A percentile compares a stretch with the other conserved stretches of the same genome.
phyloP scores from a whole-genome alignment of 805 yeast species.

The Nakazawaea ernobii region DNA sequence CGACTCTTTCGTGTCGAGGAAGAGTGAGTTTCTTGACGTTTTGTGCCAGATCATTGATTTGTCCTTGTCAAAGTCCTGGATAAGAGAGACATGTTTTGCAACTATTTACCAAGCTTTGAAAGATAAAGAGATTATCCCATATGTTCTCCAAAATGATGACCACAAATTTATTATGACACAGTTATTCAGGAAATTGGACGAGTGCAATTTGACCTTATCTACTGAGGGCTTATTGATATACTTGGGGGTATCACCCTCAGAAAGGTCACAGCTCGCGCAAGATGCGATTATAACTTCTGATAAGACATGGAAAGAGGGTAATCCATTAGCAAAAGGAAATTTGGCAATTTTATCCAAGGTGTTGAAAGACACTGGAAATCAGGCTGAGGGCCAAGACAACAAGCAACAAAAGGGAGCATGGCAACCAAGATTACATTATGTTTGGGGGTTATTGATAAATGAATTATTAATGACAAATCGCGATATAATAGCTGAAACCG shows the following conservation, averaged over 20 bases:
- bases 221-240: conserved; percentile 79
- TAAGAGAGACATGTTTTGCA: conserved; percentile 73
- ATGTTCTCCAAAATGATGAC: conserved; percentile 14
- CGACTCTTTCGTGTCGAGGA: conserved; percentile 16
- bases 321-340: conserved; percentile 73
- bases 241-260: conserved; percentile 39
- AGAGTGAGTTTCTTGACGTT: conserved; percentile 32
- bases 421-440: conserved; percentile 71
- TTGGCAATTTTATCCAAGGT: conserved; percentile 55
- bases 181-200: conserved; percentile 39
- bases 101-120: conserved; percentile 56
- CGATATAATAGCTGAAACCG: background rate
- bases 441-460: conserved; percentile 58
- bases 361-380: conserved; percentile 47
- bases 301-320: conserved; percentile 58
- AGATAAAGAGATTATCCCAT: conserved; percentile 17
- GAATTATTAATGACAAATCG: conserved; percentile 26
- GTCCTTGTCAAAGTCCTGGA: conserved; percentile 70
- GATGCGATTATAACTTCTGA: conserved; percentile 18
- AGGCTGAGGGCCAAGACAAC: conserved; percentile 26
- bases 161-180: conserved; percentile 1
- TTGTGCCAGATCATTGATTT: conserved; percentile 47
- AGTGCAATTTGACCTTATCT: conserved; percentile 52
- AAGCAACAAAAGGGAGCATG: conserved; percentile 59
- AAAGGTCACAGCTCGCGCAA: conserved; percentile 14